Evolutionary conservation across 2,329 filamentous ascomycete species (phyloP), one percentile per base, ranked within the genome.

Genomic region (Ascosphaera pollenicola): DNA sequence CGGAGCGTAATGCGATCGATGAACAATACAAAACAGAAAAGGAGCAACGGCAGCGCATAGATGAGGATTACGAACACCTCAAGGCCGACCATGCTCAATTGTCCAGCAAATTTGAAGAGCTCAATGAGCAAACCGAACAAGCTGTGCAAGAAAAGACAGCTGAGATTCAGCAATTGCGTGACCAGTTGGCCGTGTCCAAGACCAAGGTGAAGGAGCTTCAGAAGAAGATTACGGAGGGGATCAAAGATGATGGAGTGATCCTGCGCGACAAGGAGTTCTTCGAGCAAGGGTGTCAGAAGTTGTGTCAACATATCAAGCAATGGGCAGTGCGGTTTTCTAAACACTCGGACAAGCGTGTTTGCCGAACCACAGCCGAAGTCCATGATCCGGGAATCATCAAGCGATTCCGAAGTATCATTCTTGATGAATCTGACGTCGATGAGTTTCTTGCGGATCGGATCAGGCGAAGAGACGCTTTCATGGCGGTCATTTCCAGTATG

Each of bases 401-500:
- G 56, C 77, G 87, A 32, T 75, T 98, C 37, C 89, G 95, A 62
- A 94, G 94, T 57, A 75, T 83, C 44, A 75, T 98, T 40, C 69
- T 98, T 18, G 91, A 98, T 59, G 89, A 87, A 44, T 83, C 83
- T 36, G 85, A 95, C 53, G 84, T 93, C 45, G 84, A 95, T 57
- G 64, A 67, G 42, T 89, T 92, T 52, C 75, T 98, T 37, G 70
- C 71, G 47, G 87, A 98, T 55, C 80, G 91, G 31, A 78, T 94
- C 40, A 76, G 72, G 51, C 77, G 89, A 44, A 75, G 87, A 43
- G 87, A 95, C 55, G 76, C 95, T 42, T 94, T 98, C 67, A 94
- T 95, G 83, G 89, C 84, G 30, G 84, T 98, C 57, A 82, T 87
- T 41, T 95, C 95, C 85, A 89, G 80, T 44, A 94, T 98, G 84